Base-by-base conservation (phyloP, 148 eudicot genomes). In the Persicaria maculosa region DNA sequence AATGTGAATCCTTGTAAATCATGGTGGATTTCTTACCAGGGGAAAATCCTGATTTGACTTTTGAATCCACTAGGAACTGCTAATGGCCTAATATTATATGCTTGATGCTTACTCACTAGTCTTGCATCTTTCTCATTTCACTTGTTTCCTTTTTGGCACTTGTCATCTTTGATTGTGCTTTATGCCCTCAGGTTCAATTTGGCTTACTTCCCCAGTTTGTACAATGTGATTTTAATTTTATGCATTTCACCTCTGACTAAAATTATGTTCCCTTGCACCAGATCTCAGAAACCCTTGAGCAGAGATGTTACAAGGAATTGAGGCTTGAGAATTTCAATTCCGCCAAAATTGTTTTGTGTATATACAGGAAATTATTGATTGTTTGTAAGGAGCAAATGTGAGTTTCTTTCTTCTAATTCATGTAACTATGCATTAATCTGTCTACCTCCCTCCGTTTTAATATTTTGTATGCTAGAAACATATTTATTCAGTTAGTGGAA, bases 361-460 rank as follows among this genome's bases (percentile, higher is more conserved):
- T 95, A 68, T 95, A 92, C 86, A 86, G 80, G 86, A 96, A 93
- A 77, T 78, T 96, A 79, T 74, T 92, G 79, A 55, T 80, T 40
- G 78, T 94, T 61, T 96, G 99, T 78, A 93, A 83, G 85, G 99
- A 96, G 71, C 97, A 93, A 88, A 85, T 96, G 99, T 96, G 82
- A 83, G 99, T 61, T 44, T 70, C 68, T 64, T 52, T 78, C 52
- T 44, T 22, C 16, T 44, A 47, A 59, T 19, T 74, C 25, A 59
- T 59, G 67, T 25, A 59, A 59, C 43, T 59, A 59, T 25, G 5
- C 67, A 59, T 59, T 40, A 22, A 25, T 22, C 43, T 59, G 15
- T 22, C 36, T 59, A 12, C 67, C 36, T 2, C 14, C 40, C 43
- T 16, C 64, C 9, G 6, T 25, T 59, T 59, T 59, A 59, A 25